Base-by-base conservation (phyloP, 148 eudicot species). In the Heliosperma pusillum region DNA sequence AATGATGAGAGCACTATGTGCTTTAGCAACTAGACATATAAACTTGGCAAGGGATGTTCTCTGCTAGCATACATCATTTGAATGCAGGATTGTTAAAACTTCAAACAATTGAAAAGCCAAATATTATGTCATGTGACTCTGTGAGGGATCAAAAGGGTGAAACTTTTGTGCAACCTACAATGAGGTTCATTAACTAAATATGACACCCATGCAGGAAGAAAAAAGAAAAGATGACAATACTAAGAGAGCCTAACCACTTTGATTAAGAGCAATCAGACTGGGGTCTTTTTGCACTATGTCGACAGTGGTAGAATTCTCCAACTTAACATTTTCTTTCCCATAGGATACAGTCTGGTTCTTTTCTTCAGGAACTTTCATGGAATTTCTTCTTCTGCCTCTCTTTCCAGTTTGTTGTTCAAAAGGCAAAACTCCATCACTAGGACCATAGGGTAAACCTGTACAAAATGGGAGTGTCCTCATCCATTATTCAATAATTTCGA, bases 331-430 rank as follows among this genome's bases (percentile, higher is more conserved):
- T 83, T 83, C 90, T 78, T 83, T 85, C 61, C 85, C 92, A 42
- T 82, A 72, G 25, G 88, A 47, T 53, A 72, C 66, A 65, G 78
- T 72, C 74, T 74, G 89, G 74, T 69, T 56, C 79, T 80, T 78
- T 69, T 74, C 86, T 71, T 85, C 91, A 36, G 77, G 30, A 10
- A 79, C 69, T 81, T 88, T 92, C 61, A 82, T 44, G 3, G 88
- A 76, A 84, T 74, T 88, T 71, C 80, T 89, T 53, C 94, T 87
- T 80, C 83, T 89, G 73, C 91, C 82, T 86, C 80, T 92, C 80
- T 91, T 86, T 77, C 84, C 91, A 68, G 80, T 59, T 76, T 80
- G 87, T 16, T 76, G 86, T 13, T 85, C 94, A 20, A 77, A 75
- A 77, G 79, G 74, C 53, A 79, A 77, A 77, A 47, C 76, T 72